Percentiles rank a stretch among this genome's conserved stretches.
phyloP scores from a whole-genome alignment of 2,329 filamentous ascomycete species.

The Coniochaeta hoffmannii region DNA sequence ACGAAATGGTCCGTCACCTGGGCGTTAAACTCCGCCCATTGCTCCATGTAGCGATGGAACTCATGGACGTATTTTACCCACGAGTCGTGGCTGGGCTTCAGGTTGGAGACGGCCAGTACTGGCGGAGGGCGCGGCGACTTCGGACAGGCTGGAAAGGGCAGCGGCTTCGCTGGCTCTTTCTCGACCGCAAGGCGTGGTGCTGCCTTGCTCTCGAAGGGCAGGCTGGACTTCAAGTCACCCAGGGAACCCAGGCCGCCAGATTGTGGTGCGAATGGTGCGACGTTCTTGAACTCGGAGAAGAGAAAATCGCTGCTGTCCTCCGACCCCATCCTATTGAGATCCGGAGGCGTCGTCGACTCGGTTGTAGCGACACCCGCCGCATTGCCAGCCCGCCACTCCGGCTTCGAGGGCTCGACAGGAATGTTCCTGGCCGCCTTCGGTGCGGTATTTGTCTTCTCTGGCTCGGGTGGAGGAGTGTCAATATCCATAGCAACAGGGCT shows the following conservation, averaged over 20 bases:
- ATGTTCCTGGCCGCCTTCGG: slow-evolving; percentile 40
- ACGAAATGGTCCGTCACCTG: slow-evolving; percentile 49
- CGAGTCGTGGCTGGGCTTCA: slow-evolving; percentile 32
- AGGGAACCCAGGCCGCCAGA: slow-evolving; percentile 44
- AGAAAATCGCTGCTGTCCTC: slow-evolving; percentile 49
- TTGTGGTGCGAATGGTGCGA: slow-evolving; percentile 45
- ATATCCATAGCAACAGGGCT: slow-evolving; percentile 60
- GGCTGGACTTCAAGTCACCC: slow-evolving; percentile 44
- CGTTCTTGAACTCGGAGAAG: slow-evolving; percentile 47
- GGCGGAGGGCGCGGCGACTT: slow-evolving; percentile 39
- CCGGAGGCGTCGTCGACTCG: slow-evolving; percentile 10
- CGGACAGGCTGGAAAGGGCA: slow-evolving; percentile 39
- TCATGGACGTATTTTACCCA: slow-evolving; percentile 46
- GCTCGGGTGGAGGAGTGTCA: slow-evolving; percentile 30
- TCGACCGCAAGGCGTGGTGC: slow-evolving; percentile 29
- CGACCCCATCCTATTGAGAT: slow-evolving; percentile 36
- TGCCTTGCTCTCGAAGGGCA: slow-evolving; percentile 49
- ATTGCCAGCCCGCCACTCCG: slow-evolving; percentile 51
- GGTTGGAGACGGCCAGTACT: slow-evolving; percentile 31
- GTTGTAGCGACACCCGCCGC: slow-evolving; percentile 20
- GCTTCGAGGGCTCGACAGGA: slow-evolving; percentile 49
- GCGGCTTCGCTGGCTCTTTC: slow-evolving; percentile 22
- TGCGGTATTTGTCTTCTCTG: slow-evolving; percentile 13
- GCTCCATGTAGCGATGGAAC: slow-evolving; percentile 46
- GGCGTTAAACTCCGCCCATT: slow-evolving; percentile 43